Evolutionary conservation across 2,329 filamentous ascomycete genomes (phyloP).

Genomic region (Pseudogymnoascus sp.): DNA sequence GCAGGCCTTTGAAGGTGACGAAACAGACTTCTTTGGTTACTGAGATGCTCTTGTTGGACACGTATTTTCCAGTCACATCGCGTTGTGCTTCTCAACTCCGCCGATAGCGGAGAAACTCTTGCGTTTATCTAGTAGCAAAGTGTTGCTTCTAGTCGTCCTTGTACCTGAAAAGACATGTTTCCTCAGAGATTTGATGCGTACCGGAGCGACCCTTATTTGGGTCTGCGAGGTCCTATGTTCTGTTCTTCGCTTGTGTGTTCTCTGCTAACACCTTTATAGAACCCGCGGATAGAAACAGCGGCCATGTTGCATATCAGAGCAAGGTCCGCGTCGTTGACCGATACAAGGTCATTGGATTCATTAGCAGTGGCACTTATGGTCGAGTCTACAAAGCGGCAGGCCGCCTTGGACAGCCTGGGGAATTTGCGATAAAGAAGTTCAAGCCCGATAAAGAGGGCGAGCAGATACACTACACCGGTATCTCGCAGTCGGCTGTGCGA

Average conservation of each 20-base stretch:
- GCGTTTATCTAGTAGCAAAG: constrained; percentile 11
- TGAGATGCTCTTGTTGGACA: constrained; percentile 16
- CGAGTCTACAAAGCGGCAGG: constrained; percentile 92
- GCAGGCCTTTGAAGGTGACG: constrained; percentile 51
- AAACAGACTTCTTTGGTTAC: constrained; percentile 10
- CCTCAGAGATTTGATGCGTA: constrained; percentile 21
- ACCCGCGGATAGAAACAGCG: constrained; percentile 41
- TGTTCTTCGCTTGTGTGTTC: constrained; percentile 20
- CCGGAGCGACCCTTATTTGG: constrained; percentile 14
- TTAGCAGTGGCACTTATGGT: constrained; percentile 95
- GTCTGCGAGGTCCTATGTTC: constrained; percentile 21
- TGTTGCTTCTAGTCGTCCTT: constrained; percentile 9
- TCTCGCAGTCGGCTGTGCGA: constrained; percentile 92
- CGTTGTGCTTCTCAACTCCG: neutral
- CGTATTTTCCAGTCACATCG: neutral
- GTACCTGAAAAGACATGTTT: constrained; percentile 22
- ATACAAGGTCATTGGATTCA: constrained; percentile 96
- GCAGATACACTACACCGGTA: constrained; percentile 87
- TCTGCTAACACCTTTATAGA: constrained; percentile 39
- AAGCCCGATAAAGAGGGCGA: constrained; percentile 85
- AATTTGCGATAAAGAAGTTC: constrained; percentile 97
- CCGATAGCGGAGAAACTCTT: neutral
- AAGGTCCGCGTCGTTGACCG: constrained; percentile 87
- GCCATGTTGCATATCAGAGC: constrained; percentile 49
- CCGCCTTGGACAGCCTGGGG: constrained; percentile 62